phyloP scores from a whole-genome alignment of 2,329 filamentous ascomycete species.

The Claviceps sp. region DNA sequence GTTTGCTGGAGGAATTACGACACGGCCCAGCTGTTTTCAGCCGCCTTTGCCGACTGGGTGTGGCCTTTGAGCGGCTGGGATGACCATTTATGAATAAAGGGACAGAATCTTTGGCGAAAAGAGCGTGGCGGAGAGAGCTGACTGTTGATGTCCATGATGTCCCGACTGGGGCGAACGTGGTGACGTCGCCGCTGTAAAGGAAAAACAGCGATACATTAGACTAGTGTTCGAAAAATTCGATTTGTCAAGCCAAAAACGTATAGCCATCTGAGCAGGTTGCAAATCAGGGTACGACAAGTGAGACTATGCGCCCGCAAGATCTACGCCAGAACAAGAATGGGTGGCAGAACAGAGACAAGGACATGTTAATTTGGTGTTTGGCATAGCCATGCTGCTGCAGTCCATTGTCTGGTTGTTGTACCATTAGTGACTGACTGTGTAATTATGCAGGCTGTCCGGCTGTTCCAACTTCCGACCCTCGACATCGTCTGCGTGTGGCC shows the following conservation, averaged over 20 bases:
- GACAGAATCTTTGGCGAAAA: constrained; percentile 19
- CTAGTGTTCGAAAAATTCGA: constrained; percentile 18
- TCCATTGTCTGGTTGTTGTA: too few relatives aligned
- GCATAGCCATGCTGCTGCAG: too few relatives aligned
- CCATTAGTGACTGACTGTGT: too few relatives aligned
- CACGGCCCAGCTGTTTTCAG: constrained; percentile 13
- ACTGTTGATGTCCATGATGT: constrained; percentile 15
- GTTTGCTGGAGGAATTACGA: constrained; percentile 12
- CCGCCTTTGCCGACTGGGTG: constrained; percentile 10
- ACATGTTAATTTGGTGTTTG: too few relatives aligned
- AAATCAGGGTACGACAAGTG: background rate
- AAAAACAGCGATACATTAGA: constrained; percentile 19
- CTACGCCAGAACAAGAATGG: background rate
- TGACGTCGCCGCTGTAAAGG: constrained; percentile 17
- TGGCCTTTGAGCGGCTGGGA: constrained; percentile 20
- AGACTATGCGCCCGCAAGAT: background rate
- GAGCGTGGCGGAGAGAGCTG: constrained; percentile 23
- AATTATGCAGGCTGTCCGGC: too few relatives aligned
- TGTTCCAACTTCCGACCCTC: too few relatives aligned
- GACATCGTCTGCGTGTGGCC: too few relatives aligned
- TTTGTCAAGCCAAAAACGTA: constrained; percentile 8
- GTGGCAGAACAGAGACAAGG: background rate
- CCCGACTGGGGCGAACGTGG: constrained; percentile 19
- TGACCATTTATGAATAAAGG: constrained; percentile 26
- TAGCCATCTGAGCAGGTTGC: background rate